phyloP scores from a whole-genome alignment of 352 stramenopile species.

The Saprolegnia parasitica region DNA sequence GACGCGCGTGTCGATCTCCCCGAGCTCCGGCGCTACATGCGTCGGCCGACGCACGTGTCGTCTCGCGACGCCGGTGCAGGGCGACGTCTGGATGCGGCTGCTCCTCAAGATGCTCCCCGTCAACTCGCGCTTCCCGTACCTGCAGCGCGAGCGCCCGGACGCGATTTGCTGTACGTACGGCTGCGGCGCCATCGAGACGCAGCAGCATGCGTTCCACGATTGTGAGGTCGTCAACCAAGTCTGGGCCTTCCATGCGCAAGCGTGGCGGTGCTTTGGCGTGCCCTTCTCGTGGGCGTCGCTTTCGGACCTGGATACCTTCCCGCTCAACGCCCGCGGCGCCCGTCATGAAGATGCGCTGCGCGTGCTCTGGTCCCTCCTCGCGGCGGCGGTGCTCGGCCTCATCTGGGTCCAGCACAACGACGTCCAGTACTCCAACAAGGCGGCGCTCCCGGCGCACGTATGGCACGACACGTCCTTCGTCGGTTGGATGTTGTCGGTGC shows the following conservation, averaged over 20 bases:
- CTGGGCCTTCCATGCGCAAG: neutral
- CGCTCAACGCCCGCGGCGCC: neutral
- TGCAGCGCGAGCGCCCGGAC: neutral
- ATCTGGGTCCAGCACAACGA: conserved; percentile 16
- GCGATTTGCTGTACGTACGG: conserved; percentile 4
- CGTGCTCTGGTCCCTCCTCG: neutral
- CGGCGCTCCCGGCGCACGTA: neutral
- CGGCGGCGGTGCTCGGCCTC: neutral
- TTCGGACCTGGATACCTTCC: conserved; percentile 3
- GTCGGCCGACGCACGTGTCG: neutral
- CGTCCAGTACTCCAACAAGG: neutral
- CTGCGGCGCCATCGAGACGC: neutral
- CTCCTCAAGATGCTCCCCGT: conserved; percentile 14
- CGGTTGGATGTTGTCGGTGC: neutral
- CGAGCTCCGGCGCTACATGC: neutral
- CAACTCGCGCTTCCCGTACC: conserved; percentile 3
- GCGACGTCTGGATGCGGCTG: conserved; percentile 13
- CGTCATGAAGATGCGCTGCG: neutral
- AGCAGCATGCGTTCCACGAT: conserved; percentile 17
- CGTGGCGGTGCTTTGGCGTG: neutral
- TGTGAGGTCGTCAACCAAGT: neutral
- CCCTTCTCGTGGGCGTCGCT: neutral
- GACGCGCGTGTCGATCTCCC: neutral
- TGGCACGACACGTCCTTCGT: conserved; percentile 1
- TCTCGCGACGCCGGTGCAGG: neutral